phyloP scores from a whole-genome alignment of 2,329 filamentous ascomycete species.

The Acarospora socialis region DNA sequence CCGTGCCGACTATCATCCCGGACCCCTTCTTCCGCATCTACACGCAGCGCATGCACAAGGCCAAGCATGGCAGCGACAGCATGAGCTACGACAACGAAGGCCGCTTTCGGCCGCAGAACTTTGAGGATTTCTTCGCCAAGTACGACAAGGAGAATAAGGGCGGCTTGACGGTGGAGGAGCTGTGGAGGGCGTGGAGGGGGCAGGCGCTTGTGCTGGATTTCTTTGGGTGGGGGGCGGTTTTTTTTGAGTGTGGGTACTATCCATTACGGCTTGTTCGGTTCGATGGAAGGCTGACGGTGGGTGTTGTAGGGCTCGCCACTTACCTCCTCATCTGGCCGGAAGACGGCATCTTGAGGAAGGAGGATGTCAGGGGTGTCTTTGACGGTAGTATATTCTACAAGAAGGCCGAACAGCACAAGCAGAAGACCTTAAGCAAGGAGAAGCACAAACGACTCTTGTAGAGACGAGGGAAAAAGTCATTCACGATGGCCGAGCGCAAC shows the following conservation, averaged over 20 bases:
- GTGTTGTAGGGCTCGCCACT: conserved; percentile 29
- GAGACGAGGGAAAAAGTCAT: too few relatives aligned
- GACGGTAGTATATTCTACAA: conserved; percentile 39
- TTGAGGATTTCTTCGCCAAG: conserved; percentile 38
- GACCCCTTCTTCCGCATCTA: conserved; percentile 28
- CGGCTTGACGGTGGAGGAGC: conserved; percentile 25
- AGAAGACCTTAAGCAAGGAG: too few relatives aligned
- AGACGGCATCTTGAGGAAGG: conserved; percentile 42
- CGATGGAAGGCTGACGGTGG: conserved; percentile 14
- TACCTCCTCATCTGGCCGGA: conserved; percentile 41
- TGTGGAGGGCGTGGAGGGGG: conserved; percentile 25
- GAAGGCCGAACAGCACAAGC: conserved; percentile 21
- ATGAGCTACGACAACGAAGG: conserved; percentile 36
- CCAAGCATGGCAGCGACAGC: conserved; percentile 33
- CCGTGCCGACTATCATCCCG: conserved; percentile 28
- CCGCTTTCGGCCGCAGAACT: conserved; percentile 34
- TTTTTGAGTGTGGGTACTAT: conserved; percentile 22
- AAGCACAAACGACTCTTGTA: too few relatives aligned
- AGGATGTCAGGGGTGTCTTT: conserved; percentile 40
- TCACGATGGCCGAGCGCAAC: too few relatives aligned
- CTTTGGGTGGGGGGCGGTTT: conserved; percentile 23
- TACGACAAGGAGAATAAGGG: conserved; percentile 28
- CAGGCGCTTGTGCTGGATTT: conserved; percentile 31
- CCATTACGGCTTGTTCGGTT: neutral
- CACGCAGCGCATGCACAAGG: conserved; percentile 20